These are phyloP conservation scores for Diplodia scrobiculata DNA, from an alignment of 2,329 filamentous ascomycete genomes.

Conservation along the genomic window DNA sequence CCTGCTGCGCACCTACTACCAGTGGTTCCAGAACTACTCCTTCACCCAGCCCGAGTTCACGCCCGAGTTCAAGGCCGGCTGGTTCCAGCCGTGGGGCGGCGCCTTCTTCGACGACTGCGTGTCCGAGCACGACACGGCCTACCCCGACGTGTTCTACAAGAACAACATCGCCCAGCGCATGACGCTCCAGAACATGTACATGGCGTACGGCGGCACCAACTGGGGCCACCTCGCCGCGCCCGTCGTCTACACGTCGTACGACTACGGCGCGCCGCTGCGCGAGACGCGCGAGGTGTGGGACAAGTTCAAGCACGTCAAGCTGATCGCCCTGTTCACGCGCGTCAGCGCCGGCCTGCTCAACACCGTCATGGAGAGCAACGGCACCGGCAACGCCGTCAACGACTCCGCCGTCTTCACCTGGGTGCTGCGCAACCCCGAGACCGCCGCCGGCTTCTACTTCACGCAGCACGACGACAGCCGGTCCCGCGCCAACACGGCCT, in stretches of 20 bases:
- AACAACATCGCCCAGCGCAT: slow-evolving; percentile 63
- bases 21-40: slow-evolving; percentile 49
- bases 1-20: slow-evolving; percentile 52
- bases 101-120: slow-evolving; percentile 58
- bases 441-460: slow-evolving; percentile 61
- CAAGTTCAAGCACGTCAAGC: slow-evolving; percentile 66
- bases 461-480: slow-evolving; percentile 59
- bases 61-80: slow-evolving; percentile 63
- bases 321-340: slow-evolving; percentile 62
- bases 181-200: slow-evolving; percentile 64
- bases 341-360: slow-evolving; percentile 60
- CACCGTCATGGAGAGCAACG: slow-evolving; percentile 58
- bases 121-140: slow-evolving; percentile 59
- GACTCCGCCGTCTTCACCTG: slow-evolving; percentile 56
- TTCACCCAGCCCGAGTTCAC: slow-evolving; percentile 57
- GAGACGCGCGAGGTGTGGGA: slow-evolving; percentile 60
- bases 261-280: slow-evolving; percentile 64
- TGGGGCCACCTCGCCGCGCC: slow-evolving; percentile 63
- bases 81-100: slow-evolving; percentile 64
- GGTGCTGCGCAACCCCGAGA: slow-evolving; percentile 62
- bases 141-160: slow-evolving; percentile 65
- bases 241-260: slow-evolving; percentile 60
- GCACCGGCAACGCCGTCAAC: slow-evolving; percentile 54
- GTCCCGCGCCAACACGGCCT: slow-evolving; percentile 54
- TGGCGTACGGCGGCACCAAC: slow-evolving; percentile 66